phyloP scores from a whole-genome alignment of 2,329 filamentous ascomycete species.

The Botrytis pseudocinerea region DNA sequence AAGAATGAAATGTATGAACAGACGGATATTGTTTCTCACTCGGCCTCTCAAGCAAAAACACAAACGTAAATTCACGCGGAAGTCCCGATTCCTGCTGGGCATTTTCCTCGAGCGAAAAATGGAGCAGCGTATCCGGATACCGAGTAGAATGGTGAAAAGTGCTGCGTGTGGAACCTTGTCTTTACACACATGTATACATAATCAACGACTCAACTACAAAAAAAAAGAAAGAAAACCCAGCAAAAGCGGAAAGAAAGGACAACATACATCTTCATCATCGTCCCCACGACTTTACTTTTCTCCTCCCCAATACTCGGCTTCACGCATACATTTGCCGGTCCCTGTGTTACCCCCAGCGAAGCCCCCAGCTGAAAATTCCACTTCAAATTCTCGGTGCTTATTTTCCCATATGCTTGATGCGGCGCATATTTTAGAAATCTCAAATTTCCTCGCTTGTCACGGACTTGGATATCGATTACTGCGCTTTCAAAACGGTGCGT shows the following conservation, averaged over 20 bases:
- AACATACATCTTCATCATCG: slow-evolving; percentile 36
- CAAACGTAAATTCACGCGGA: slow-evolving; percentile 53
- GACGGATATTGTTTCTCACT: slow-evolving; percentile 14
- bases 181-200: background rate
- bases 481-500: slow-evolving; percentile 16
- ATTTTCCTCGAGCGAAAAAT: slow-evolving; percentile 54
- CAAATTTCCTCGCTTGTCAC: slow-evolving; percentile 34
- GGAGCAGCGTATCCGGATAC: slow-evolving; percentile 40
- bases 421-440: slow-evolving; percentile 51
- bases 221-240: too few species aligned
- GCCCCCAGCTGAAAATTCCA: slow-evolving; percentile 35
- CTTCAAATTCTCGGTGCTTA: slow-evolving; percentile 30
- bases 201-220: background rate
- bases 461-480: background rate
- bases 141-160: slow-evolving; percentile 6
- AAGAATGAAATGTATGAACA: slow-evolving; percentile 23
- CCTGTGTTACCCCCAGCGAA: slow-evolving; percentile 48
- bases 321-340: slow-evolving; percentile 37
- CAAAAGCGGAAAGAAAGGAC: background rate
- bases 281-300: slow-evolving; percentile 31
- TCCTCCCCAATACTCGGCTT: slow-evolving; percentile 28
- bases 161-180: slow-evolving; percentile 21
- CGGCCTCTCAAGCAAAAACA: slow-evolving; percentile 45
- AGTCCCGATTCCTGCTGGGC: slow-evolving; percentile 49
- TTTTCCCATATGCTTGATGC: slow-evolving; percentile 46